phyloP scores from a whole-genome alignment of 371 early-diverging fungal species.

The Paraphysoderma sedebokerense region DNA sequence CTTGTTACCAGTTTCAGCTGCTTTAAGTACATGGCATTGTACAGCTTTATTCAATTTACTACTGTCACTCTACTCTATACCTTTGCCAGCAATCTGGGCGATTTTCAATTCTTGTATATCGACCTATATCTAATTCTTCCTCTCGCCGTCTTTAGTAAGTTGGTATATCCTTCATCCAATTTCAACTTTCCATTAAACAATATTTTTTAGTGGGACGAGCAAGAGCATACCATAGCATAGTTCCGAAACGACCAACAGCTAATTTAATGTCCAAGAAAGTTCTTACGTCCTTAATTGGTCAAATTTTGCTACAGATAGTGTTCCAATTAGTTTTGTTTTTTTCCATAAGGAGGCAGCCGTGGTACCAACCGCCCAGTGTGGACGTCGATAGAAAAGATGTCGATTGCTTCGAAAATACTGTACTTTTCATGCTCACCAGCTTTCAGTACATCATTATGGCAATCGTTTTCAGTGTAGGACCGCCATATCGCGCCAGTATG shows the following conservation, averaged over 20 bases:
- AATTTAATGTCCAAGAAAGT: slow-evolving; percentile 77
- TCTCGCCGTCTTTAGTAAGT: slow-evolving; percentile 52
- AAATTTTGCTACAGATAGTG: slow-evolving; percentile 53
- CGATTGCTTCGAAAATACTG: slow-evolving; percentile 66
- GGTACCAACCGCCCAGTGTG: slow-evolving; percentile 44
- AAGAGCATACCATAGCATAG: slow-evolving; percentile 51
- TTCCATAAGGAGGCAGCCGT: slow-evolving; percentile 46
- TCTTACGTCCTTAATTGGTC: slow-evolving; percentile 73
- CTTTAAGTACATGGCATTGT: slow-evolving; percentile 94
- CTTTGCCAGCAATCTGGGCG: slow-evolving; percentile 71
- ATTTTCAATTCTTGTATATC: slow-evolving; percentile 73
- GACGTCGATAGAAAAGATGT: slow-evolving; percentile 55
- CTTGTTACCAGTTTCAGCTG: slow-evolving; percentile 92
- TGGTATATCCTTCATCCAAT: not conserved
- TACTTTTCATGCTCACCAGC: slow-evolving; percentile 67
- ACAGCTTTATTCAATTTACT: slow-evolving; percentile 74
- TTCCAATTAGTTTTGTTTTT: slow-evolving; percentile 61
- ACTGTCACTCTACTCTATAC: slow-evolving; percentile 73
- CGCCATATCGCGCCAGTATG: slow-evolving; percentile 73
- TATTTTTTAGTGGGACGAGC: slow-evolving; percentile 51
- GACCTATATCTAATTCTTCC: slow-evolving; percentile 80
- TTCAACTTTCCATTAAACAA: too few relatives aligned
- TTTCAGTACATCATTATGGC: slow-evolving; percentile 86
- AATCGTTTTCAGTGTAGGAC: slow-evolving; percentile 81
- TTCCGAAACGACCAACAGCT: slow-evolving; percentile 78